These are phyloP conservation scores for Mimosa pudica DNA, from an alignment of 306 rosid genomes.

Conservation along the genomic window DNA sequence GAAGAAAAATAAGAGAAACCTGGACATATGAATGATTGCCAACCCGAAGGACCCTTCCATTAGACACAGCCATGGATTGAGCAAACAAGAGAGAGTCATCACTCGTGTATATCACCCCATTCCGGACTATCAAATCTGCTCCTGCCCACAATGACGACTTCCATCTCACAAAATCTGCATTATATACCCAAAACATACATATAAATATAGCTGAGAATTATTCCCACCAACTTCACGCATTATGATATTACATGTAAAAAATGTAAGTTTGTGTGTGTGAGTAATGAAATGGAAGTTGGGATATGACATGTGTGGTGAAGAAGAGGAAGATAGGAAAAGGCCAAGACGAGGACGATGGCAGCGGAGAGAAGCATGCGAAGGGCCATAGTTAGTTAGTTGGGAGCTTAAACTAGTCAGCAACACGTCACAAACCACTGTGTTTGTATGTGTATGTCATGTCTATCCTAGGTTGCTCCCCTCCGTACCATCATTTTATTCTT, in stretches of 20 bases:
- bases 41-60: constrained; percentile 67
- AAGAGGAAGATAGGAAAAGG: not conserved
- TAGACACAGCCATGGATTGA: constrained; percentile 69
- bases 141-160: constrained; percentile 19
- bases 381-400: not conserved
- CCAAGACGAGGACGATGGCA: not conserved
- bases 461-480: too few species aligned
- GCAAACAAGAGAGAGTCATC: constrained; percentile 77
- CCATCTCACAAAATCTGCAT: constrained; percentile 40
- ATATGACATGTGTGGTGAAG: not conserved
- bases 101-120: constrained; percentile 69
- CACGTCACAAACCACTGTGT: too few species aligned
- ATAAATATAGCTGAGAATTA: too few species aligned
- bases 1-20: constrained; percentile 43
- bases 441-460: too few species aligned
- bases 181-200: not conserved
- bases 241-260: not conserved
- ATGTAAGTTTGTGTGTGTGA: not conserved
- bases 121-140: constrained; percentile 64
- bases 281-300: not conserved
- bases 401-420: not conserved
- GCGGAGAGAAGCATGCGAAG: not conserved
- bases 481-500: too few species aligned
- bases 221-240: not conserved
- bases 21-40: constrained; percentile 64